These are phyloP conservation scores for Malus hybrid DNA, from an alignment of 331 rosid genomes.

Conservation along the genomic window DNA sequence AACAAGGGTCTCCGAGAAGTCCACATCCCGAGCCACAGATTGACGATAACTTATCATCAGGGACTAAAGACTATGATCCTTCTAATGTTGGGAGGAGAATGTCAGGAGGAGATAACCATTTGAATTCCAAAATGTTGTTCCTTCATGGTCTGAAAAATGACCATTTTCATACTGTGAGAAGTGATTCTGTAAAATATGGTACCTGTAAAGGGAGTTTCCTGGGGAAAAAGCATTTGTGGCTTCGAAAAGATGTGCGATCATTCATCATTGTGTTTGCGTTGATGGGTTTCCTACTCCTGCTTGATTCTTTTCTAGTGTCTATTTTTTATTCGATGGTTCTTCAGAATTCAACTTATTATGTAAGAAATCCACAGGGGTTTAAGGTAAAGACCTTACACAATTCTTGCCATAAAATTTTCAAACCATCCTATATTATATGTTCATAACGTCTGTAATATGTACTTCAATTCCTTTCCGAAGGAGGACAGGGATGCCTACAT, in stretches of 20 bases:
- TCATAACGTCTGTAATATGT: not conserved
- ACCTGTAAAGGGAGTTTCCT: constrained; percentile 43
- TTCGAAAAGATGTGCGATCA: constrained; percentile 52
- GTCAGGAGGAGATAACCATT: constrained; percentile 42
- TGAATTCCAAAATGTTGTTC: constrained; percentile 46
- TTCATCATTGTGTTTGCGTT: constrained; percentile 49
- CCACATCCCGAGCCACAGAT: constrained; percentile 17
- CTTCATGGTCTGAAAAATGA: constrained; percentile 47
- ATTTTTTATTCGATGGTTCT: constrained; percentile 41
- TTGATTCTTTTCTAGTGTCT: constrained; percentile 68
- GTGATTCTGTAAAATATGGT: constrained; percentile 37
- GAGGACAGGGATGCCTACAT: constrained; percentile 26
- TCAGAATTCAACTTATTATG: constrained; percentile 29
- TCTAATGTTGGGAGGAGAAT: constrained; percentile 44
- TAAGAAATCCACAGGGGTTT: constrained; percentile 28
- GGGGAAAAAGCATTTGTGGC: constrained; percentile 54
- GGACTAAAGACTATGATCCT: constrained; percentile 35
- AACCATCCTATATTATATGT: not conserved
- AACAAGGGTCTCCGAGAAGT: constrained; percentile 20
- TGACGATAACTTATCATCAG: constrained; percentile 7
- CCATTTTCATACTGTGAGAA: constrained; percentile 27
- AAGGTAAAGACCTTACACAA: constrained; percentile 34
- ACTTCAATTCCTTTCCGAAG: constrained; percentile 11
- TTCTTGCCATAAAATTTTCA: not conserved
- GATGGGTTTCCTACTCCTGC: constrained; percentile 57